Base-by-base conservation (phyloP, 352 stramenopile genomes). In the Pythium insidiosum region DNA sequence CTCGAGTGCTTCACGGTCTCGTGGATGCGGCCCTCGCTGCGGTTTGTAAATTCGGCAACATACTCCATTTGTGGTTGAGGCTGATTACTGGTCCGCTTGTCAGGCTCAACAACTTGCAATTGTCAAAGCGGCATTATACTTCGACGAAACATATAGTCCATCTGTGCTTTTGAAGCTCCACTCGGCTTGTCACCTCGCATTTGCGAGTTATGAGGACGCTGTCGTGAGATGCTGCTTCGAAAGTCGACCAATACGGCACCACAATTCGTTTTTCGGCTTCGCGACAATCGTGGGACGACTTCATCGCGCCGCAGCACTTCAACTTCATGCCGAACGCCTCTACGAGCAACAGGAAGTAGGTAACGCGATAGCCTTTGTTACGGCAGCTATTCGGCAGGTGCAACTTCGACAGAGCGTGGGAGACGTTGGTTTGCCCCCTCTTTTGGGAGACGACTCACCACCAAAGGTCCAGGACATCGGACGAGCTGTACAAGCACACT, bases 31-130 rank as follows among this genome's bases (percentile, higher is more conserved):
- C 45, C 3, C 26, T 56, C 18, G 34, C n/a, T n/a, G n/a, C n/a
- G n/a, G n/a, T n/a, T n/a, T n/a, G n/a, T n/a, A n/a, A n/a, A n/a
- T n/a, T n/a, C n/a, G n/a, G n/a, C n/a, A n/a, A n/a, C n/a, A n/a
- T n/a, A n/a, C n/a, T n/a, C n/a, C n/a, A n/a, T n/a, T n/a, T n/a
- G n/a, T n/a, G n/a, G n/a, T n/a, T n/a, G n/a, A n/a, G n/a, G n/a
- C n/a, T n/a, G n/a, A n/a, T n/a, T n/a, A n/a, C n/a, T n/a, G n/a
- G n/a, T n/a, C n/a, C n/a, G n/a, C n/a, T n/a, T n/a, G 31, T 4
- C 33, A 68, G 65, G 61, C 65, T 0, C 61, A 75, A 16, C 65
- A 75, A 19, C 49, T 75, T 12, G 62, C 65, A 6, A 66, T 75
- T 29, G 52, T 70, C 21, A 68, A 66, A 18, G 58, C 61, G 1